Evolutionary conservation across 768 basidiomycete genomes (phyloP), one percentile per base, ranked within the genome.

Genomic region (Ramaria rubella): DNA sequence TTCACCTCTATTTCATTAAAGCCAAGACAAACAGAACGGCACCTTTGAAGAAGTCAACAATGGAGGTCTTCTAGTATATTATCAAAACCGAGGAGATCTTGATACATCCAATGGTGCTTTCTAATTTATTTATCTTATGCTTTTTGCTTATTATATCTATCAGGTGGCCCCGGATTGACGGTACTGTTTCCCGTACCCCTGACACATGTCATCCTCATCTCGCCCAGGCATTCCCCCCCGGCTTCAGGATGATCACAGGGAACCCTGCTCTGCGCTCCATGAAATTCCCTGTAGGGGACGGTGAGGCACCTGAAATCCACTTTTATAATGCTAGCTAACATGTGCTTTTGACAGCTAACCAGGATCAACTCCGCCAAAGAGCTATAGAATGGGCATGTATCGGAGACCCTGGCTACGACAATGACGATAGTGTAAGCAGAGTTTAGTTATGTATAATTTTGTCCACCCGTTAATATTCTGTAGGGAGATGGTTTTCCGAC

Each of bases 401-500:
- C 63, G 64, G 56, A 45, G 61, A 64, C 11, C 42, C 59, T 2
- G 68, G 69, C 15, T 73, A 69, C 52, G 65, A 69, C 51, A 68
- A 66, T 65, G n/a, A 52, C 54, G 17, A 21, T 19, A 49, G 42
- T 49, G n/a, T n/a, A n/a, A n/a, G n/a, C n/a, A n/a, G n/a, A n/a
- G n/a, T n/a, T n/a, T n/a, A n/a, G n/a, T 5, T 17, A 33, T 53
- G 26, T 27, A 34, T 38, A 24, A 36, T 45, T 50, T 21, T 46
- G 26, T 57, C 49, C 21, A 29, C 33, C 64, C n/a, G n/a, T n/a
- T n/a, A n/a, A n/a, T n/a, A n/a, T n/a, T n/a, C n/a, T n/a, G n/a
- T n/a, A n/a, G n/a, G 73, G 67, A 2, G 60, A 63, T n/a, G 75
- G 75, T 4, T 77, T 76, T 62, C 75, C 75, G 1, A 70, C 64